Conservation (phyloP, 208 protist genomes). For the Trypanosoma theileri region DNA sequence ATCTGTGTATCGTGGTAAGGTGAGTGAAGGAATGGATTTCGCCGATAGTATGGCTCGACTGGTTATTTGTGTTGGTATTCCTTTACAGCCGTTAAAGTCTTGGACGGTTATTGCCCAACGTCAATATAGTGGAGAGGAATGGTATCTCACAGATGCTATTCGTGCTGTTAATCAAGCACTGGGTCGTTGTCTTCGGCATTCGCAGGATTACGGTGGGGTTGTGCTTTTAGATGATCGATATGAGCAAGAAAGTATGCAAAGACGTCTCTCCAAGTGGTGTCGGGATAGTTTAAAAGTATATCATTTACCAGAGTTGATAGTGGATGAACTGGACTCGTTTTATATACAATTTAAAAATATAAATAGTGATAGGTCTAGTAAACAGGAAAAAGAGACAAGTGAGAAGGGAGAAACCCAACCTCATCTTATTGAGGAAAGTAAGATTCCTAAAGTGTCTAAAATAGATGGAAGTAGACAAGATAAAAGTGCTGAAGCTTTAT, state of each 20-base stretch:
- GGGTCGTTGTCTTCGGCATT: conserved; percentile 94
- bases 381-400: background rate
- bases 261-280: conserved; percentile 64
- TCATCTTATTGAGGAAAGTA: no score
- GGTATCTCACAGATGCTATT: conserved; percentile 89
- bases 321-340: conserved; percentile 18
- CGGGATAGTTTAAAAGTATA: conserved; percentile 36
- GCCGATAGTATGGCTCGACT: conserved; percentile 91
- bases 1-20: conserved; percentile 94
- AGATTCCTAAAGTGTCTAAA: no score
- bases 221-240: conserved; percentile 92
- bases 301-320: conserved; percentile 1
- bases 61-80: conserved; percentile 94
- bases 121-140: conserved; percentile 70
- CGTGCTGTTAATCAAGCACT: conserved; percentile 96
- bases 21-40: conserved; percentile 96
- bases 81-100: conserved; percentile 61
- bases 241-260: conserved; percentile 30
- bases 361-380: background rate
- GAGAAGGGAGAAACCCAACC: background rate
- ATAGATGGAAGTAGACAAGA: no score
- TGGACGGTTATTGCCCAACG: conserved; percentile 63
- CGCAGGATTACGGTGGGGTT: conserved; percentile 93
- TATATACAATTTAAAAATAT: background rate
- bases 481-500: background rate